A percentile compares a stretch with the other conserved stretches of the same genome.
Evolutionary conservation across 2,329 filamentous ascomycete species (phyloP).

Genomic region (Cryphonectria carpinicola): DNA sequence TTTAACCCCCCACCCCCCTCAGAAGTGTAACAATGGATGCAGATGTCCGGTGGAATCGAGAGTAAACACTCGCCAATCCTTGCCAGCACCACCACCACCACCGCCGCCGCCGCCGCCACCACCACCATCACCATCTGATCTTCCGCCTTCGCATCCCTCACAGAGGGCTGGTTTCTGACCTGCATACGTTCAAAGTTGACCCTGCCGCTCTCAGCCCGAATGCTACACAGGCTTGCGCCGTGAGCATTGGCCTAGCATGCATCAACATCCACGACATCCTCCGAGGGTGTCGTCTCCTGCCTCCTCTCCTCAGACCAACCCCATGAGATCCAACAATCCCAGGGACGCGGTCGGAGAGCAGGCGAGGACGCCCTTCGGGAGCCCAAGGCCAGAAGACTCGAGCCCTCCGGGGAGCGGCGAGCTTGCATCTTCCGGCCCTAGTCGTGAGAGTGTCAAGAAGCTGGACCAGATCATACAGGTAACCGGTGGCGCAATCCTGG

Average conservation of each 20-base stretch:
- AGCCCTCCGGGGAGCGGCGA: constrained; percentile 55
- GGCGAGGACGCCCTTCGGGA: constrained; percentile 44
- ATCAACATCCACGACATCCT: constrained; percentile 82
- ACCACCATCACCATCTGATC: constrained; percentile 13
- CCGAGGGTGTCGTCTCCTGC: constrained; percentile 75
- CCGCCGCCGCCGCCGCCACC: constrained; percentile 24
- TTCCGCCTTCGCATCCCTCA: constrained; percentile 1
- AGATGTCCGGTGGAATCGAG: constrained; percentile 40
- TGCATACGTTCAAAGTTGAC: constrained; percentile 3
- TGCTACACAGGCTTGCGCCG: constrained; percentile 12
- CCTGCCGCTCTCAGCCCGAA: constrained; percentile 23
- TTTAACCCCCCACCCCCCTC: background rate
- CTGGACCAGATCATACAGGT: constrained; percentile 95
- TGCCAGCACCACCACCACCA: constrained; percentile 17
- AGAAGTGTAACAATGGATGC: constrained; percentile 41
- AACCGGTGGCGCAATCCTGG: background rate
- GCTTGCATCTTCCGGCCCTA: constrained; percentile 51
- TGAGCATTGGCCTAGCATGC: constrained; percentile 62
- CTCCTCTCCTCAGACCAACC: constrained; percentile 72
- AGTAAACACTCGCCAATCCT: constrained; percentile 27
- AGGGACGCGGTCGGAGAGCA: constrained; percentile 60
- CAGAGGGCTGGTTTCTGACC: constrained; percentile 7
- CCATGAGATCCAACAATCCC: constrained; percentile 72
- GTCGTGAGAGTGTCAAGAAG: constrained; percentile 73
- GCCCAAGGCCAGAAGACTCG: constrained; percentile 49